phyloP scores from a whole-genome alignment of 495 filamentous ascomycete species.

The Hypoxylon subgilvum region DNA sequence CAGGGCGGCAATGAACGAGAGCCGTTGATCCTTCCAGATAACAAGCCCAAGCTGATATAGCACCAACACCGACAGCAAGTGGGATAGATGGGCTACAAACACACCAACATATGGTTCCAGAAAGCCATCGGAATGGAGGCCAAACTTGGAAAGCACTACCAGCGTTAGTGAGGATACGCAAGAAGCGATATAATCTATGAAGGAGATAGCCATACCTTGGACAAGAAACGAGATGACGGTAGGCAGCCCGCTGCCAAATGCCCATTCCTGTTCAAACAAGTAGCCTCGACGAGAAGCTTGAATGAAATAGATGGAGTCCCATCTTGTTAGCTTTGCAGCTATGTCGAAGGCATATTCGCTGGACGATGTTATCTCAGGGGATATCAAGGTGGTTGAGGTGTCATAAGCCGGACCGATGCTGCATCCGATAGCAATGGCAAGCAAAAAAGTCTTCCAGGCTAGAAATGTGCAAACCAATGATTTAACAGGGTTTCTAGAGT shows the following conservation, averaged over 20 bases:
- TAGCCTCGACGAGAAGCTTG: constrained; percentile 73
- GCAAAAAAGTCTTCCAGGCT: constrained; percentile 75
- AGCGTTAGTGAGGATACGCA: neutral
- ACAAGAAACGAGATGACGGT: constrained; percentile 51
- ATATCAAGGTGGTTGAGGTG: constrained; percentile 75
- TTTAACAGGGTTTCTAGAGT: constrained; percentile 32
- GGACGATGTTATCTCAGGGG: constrained; percentile 44
- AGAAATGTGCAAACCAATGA: constrained; percentile 51
- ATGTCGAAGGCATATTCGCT: constrained; percentile 62
- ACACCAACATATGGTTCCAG: constrained; percentile 61
- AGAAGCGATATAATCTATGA: neutral
- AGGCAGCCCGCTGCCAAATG: constrained; percentile 77
- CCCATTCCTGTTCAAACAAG: constrained; percentile 94
- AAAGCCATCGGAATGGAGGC: constrained; percentile 17
- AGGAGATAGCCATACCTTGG: constrained; percentile 31
- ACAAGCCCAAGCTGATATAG: constrained; percentile 65
- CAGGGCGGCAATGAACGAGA: constrained; percentile 70
- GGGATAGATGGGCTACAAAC: constrained; percentile 69
- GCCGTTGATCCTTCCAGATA: constrained; percentile 51
- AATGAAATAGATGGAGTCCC: constrained; percentile 92
- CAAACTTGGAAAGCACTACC: constrained; percentile 31
- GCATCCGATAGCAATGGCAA: constrained; percentile 63
- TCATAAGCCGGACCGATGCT: constrained; percentile 84
- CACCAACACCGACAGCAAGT: constrained; percentile 74
- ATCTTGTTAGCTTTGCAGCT: constrained; percentile 70